Evolutionary conservation across 805 yeast genomes (phyloP).

Genomic region (Grigorovia transvaalensis): DNA sequence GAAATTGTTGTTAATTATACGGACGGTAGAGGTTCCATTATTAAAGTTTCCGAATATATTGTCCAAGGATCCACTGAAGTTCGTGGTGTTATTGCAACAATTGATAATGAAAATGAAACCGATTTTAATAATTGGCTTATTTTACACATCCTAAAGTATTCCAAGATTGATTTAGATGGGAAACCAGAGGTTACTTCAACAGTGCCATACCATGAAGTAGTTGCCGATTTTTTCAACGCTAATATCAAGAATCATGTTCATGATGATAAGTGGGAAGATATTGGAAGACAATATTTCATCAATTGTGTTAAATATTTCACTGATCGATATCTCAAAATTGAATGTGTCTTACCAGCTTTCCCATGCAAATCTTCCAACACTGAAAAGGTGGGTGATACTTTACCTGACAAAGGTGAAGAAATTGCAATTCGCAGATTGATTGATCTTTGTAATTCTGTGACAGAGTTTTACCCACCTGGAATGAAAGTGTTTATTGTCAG

Average conservation of each 20-base stretch:
- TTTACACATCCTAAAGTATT: conserved; percentile 28
- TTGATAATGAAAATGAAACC: conserved; percentile 19
- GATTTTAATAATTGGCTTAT: conserved; percentile 31
- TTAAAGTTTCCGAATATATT: conserved; percentile 29
- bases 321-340: conserved; percentile 37
- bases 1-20: conserved; percentile 14
- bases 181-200: conserved; percentile 5
- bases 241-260: conserved; percentile 38
- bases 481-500: conserved; percentile 46
- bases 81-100: conserved; percentile 31
- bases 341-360: conserved; percentile 53
- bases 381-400: conserved; percentile 38
- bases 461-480: conserved; percentile 43
- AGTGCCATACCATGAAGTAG: conserved; percentile 18
- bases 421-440: conserved; percentile 32
- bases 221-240: conserved; percentile 37
- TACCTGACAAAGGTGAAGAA: conserved; percentile 48
- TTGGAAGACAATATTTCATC: conserved; percentile 36
- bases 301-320: conserved; percentile 39
- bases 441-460: conserved; percentile 23
- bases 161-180: conserved; percentile 23
- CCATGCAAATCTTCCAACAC: conserved; percentile 55
- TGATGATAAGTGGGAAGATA: conserved; percentile 40
- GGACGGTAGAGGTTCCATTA: conserved; percentile 9
- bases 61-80: conserved; percentile 24